A percentile compares a stretch with the other conserved stretches of the same genome.
phyloP scores from a whole-genome alignment of 73 alveolate genomes.

The Uronychia setigera region DNA sequence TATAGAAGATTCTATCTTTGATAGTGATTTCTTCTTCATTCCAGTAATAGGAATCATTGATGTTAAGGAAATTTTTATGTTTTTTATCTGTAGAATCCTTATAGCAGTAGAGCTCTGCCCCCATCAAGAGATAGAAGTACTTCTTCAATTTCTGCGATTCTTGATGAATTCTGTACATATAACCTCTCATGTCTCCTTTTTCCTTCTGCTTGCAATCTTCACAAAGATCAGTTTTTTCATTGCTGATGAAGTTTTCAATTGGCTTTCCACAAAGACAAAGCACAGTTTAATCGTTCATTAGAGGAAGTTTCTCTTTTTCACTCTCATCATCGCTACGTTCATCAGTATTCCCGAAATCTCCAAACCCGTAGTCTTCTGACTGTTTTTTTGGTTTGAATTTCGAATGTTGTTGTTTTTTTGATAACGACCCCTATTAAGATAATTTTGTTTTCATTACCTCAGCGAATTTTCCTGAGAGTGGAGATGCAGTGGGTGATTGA shows the following conservation, averaged over 20 bases:
- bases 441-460: no score
- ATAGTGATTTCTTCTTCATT: slow-evolving; percentile 74
- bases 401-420: background rate
- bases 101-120: slow-evolving; percentile 79
- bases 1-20: slow-evolving; percentile 52
- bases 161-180: slow-evolving; percentile 69
- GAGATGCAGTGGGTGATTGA: background rate
- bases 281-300: no score
- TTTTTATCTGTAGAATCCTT: slow-evolving; percentile 66
- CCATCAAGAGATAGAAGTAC: slow-evolving; percentile 75
- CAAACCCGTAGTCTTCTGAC: background rate
- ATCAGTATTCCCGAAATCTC: background rate
- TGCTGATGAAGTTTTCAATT: no score
- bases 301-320: background rate
- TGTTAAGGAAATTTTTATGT: slow-evolving; percentile 82
- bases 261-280: slow-evolving; percentile 9
- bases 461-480: no score
- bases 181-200: slow-evolving; percentile 62
- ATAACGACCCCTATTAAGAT: no score
- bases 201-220: background rate
- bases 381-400: background rate
- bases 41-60: slow-evolving; percentile 67
- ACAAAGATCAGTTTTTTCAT: no score
- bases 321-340: background rate
- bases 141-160: slow-evolving; percentile 73